phyloP scores from a whole-genome alignment of 106 monocot genomes.

The Acanthochlamys bracteata region DNA sequence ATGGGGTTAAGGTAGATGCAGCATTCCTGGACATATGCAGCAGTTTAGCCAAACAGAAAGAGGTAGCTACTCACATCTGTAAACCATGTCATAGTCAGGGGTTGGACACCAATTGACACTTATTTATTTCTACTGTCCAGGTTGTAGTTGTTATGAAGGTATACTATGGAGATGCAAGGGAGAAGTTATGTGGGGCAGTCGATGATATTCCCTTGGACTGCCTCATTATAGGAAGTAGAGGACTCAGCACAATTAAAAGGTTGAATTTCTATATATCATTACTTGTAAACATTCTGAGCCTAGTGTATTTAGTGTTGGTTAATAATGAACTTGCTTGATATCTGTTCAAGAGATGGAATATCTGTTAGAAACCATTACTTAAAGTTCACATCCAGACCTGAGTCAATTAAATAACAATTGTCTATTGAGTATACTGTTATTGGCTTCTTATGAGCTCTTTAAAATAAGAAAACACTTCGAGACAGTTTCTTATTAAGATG shows the following conservation, averaged over 20 bases:
- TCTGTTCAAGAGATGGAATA: no score
- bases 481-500: no score
- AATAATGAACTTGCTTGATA: no score
- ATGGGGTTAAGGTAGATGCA: slow-evolving; percentile 43
- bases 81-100: background rate
- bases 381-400: no score
- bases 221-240: slow-evolving; percentile 74
- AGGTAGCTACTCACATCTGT: slow-evolving; percentile 21
- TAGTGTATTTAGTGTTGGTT: no score
- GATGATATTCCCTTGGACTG: slow-evolving; percentile 57
- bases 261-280: slow-evolving; percentile 1
- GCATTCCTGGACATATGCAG: slow-evolving; percentile 58
- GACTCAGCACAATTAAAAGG: slow-evolving; percentile 53
- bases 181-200: slow-evolving; percentile 57
- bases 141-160: slow-evolving; percentile 50
- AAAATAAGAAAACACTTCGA: no score
- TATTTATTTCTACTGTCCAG: slow-evolving; percentile 10
- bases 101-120: no score
- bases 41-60: slow-evolving; percentile 48
- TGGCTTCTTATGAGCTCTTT: no score
- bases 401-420: no score
- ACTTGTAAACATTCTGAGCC: no score
- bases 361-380: no score
- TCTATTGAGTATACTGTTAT: no score
- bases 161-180: slow-evolving; percentile 84